These are phyloP conservation scores for Rutstroemia sp. DNA, from an alignment of 2,329 filamentous ascomycete genomes.

Conservation along the genomic window DNA sequence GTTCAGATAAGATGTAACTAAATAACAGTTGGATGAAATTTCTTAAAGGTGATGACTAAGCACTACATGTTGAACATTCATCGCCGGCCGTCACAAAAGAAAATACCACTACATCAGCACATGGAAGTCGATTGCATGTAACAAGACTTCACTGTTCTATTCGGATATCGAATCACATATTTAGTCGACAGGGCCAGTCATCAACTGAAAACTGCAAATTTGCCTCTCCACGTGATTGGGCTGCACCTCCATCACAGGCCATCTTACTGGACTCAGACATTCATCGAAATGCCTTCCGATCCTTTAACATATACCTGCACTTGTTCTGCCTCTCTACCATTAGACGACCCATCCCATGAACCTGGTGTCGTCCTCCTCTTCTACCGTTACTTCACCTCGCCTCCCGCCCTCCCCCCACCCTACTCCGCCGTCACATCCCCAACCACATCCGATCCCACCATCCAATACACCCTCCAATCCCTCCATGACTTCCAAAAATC, in stretches of 20 bases:
- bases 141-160: no score
- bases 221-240: neutral
- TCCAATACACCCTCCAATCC: conserved; percentile 10
- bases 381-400: conserved; percentile 28
- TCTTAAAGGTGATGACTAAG: no score
- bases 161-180: no score
- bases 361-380: conserved; percentile 27
- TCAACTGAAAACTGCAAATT: neutral
- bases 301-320: conserved; percentile 28
- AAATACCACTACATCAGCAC: no score
- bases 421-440: conserved; percentile 7
- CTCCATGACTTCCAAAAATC: conserved; percentile 18
- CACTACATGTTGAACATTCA: no score
- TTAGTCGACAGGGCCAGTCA: no score
- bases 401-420: conserved; percentile 16
- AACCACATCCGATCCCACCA: no score
- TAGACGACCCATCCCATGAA: neutral
- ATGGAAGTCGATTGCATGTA: no score
- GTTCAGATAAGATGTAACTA: no score
- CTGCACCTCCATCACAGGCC: neutral
- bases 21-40: no score
- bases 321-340: conserved; percentile 16
- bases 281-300: conserved; percentile 18
- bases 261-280: no score
- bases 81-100: no score